Percentiles rank a stretch among this genome's conserved stretches.
Evolutionary conservation across 2,329 filamentous ascomycete genomes (phyloP).

Genomic region (Colletotrichum coccodes): DNA sequence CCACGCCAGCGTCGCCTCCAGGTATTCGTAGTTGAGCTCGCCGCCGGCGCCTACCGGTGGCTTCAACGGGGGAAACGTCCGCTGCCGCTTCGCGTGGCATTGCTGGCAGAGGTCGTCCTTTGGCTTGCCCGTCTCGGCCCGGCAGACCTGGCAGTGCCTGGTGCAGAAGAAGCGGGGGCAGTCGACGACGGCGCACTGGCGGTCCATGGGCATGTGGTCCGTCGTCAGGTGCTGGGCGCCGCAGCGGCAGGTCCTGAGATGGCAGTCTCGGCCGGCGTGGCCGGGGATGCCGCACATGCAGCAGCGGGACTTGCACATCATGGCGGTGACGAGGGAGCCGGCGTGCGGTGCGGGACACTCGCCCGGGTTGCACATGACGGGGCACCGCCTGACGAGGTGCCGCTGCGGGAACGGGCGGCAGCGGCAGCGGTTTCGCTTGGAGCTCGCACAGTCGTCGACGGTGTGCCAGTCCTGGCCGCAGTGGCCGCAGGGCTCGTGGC

Average conservation of each 20-base stretch:
- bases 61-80: background rate
- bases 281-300: conserved; percentile 53
- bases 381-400: conserved; percentile 45
- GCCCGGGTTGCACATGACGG: conserved; percentile 43
- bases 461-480: conserved; percentile 45
- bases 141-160: conserved; percentile 22
- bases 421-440: conserved; percentile 48
- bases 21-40: background rate
- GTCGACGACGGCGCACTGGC: background rate
- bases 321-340: conserved; percentile 45
- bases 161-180: conserved; percentile 21
- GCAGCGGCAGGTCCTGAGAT: conserved; percentile 46
- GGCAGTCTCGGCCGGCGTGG: conserved; percentile 49
- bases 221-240: conserved; percentile 45
- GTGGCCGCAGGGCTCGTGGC: conserved; percentile 44
- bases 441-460: conserved; percentile 40
- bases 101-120: background rate
- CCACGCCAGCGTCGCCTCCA: background rate
- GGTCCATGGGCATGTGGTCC: background rate
- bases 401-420: conserved; percentile 49
- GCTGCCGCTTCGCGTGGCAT: background rate
- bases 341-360: conserved; percentile 39
- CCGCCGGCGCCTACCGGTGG: background rate
- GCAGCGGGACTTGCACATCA: conserved; percentile 48
- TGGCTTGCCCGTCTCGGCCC: background rate